phyloP scores from a whole-genome alignment of 2,329 filamentous ascomycete species.

The Epichloe aotearoae region DNA sequence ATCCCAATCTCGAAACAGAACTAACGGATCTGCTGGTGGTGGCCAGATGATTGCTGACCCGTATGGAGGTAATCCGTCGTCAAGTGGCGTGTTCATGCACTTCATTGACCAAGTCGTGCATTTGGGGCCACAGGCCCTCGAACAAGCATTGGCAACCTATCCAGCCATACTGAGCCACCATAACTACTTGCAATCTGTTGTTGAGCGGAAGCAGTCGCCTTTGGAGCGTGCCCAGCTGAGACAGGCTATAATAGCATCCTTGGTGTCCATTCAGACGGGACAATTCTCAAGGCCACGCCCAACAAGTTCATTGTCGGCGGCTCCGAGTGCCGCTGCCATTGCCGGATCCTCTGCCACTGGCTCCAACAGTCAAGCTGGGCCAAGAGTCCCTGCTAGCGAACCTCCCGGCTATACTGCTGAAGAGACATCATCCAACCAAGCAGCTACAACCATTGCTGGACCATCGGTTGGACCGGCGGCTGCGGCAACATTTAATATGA shows the following conservation, averaged over 20 bases:
- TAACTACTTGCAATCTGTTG: conserved; percentile 34
- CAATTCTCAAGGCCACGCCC: conserved; percentile 20
- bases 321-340: not conserved
- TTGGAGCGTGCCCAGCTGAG: conserved; percentile 35
- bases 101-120: conserved; percentile 42
- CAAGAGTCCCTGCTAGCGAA: not conserved
- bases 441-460: not conserved
- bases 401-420: not conserved
- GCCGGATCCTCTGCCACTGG: not conserved
- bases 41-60: conserved; percentile 1
- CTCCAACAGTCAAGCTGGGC: not conserved
- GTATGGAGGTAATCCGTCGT: not conserved
- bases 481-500: not conserved
- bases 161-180: conserved; percentile 36
- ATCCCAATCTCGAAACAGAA: not conserved
- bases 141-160: conserved; percentile 31
- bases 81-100: conserved; percentile 30
- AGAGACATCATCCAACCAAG: not conserved
- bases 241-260: conserved; percentile 32
- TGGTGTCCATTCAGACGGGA: conserved; percentile 32
- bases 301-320: not conserved
- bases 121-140: conserved; percentile 33
- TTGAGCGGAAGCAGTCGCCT: conserved; percentile 37
- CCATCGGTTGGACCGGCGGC: not conserved
- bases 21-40: not conserved